These are phyloP conservation scores for Tricholoma terreum DNA, from an alignment of 768 basidiomycete species.

Conservation along the genomic window DNA sequence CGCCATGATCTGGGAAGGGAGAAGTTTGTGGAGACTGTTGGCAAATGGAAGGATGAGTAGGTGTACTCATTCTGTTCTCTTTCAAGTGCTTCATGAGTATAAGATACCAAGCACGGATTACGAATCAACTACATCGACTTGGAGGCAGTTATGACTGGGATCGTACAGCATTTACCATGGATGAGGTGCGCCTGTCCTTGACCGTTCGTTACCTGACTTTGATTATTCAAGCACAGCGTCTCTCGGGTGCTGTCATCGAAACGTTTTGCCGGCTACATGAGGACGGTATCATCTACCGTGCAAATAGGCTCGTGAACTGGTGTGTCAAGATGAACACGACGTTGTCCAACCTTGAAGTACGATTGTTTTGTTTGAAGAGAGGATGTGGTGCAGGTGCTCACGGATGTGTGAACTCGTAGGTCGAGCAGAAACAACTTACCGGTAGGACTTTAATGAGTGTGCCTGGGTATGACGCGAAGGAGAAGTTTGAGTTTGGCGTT, in stretches of 20 bases:
- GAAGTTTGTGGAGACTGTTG: slow-evolving; percentile 83
- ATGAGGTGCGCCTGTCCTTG: slow-evolving; percentile 51
- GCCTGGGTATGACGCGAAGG: slow-evolving; percentile 93
- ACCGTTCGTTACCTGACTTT: neutral
- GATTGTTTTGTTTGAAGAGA: slow-evolving; percentile 5
- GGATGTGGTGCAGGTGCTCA: neutral
- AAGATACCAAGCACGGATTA: slow-evolving; percentile 93
- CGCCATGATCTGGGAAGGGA: slow-evolving; percentile 95
- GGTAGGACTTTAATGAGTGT: slow-evolving; percentile 86
- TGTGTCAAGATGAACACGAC: slow-evolving; percentile 95
- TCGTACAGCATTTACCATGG: slow-evolving; percentile 94
- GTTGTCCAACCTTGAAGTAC: slow-evolving; percentile 92
- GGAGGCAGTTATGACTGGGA: slow-evolving; percentile 96
- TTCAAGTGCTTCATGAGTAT: neutral
- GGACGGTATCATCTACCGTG: slow-evolving; percentile 89
- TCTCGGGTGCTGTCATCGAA: slow-evolving; percentile 87
- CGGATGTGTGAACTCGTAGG: slow-evolving; percentile 38
- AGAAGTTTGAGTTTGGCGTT: slow-evolving; percentile 95
- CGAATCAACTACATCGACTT: slow-evolving; percentile 80
- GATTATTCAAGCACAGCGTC: slow-evolving; percentile 37
- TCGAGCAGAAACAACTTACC: slow-evolving; percentile 86
- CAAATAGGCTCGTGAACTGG: slow-evolving; percentile 97
- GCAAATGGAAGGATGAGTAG: slow-evolving; percentile 97
- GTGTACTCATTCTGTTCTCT: slow-evolving; percentile 23
- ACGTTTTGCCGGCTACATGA: slow-evolving; percentile 90